Evolutionary conservation across 495 filamentous ascomycete species (phyloP), one percentile per base, ranked within the genome.

Genomic region (Bacidia rubella): DNA sequence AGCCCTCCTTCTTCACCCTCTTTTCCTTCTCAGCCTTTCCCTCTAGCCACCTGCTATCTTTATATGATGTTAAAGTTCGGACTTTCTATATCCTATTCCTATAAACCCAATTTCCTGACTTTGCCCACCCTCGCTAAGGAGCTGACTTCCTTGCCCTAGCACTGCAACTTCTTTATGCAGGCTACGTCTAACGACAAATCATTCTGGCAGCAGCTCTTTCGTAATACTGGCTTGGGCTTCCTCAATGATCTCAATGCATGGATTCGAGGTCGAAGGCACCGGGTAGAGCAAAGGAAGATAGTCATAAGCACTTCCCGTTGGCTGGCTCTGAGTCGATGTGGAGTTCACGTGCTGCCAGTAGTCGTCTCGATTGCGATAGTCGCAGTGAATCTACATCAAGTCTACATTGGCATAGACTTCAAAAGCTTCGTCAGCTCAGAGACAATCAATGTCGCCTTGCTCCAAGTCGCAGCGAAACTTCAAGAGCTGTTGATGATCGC

Each of bases 401-500:
- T 54, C 9, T 63, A 58, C 39, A 39, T 47, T 54, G 39, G 57
- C 47, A 47, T 51, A 2, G 52, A 55, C 47, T 41, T 62, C 15
- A 54, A 47, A 26, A 48, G 51, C 11, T 47, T 55, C 1, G 41
- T 62, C 22, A 46, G 38, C 24, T 56, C 54, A 0, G 58, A 57
- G 27, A 54, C 57, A 11, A 53, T 57, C 24, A 60, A 62, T 29
- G 46, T 58, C 7, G 29, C 54, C n/a, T 39, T 63, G 19, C 50
- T 63, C 20, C 60, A 63, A 43, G 15, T 56, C 15, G 55, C 58
- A 2, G 60, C 60, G 22, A 60, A 63, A 40, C 19, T 49, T 38
- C 54, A 60, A 20, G 60, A 63, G 46, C 41, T 63, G 2, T 23
- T 52, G 20, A 57, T 58, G 19, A 52, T 58, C 5, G 53, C 58